Base-by-base conservation (phyloP, 2,329 filamentous ascomycete genomes). In the Botrytis squamosa region DNA sequence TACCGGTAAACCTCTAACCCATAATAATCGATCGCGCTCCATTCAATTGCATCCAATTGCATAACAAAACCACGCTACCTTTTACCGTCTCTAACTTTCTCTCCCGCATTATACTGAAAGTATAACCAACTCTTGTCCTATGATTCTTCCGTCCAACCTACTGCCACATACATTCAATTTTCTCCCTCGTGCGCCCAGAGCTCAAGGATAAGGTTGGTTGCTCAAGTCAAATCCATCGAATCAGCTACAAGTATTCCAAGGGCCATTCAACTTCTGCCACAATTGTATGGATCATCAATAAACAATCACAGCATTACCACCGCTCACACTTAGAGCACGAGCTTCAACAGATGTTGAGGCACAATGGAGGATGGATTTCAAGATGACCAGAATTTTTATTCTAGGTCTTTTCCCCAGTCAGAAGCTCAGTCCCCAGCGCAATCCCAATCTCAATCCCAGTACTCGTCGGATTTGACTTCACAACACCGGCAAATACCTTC, bases 381-480 rank as follows among this genome's bases (percentile, higher is more conserved):
- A 73, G 77, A 77, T 74, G 80, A 81, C 76, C 79, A 80, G 77
- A 80, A 81, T 73, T 80, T 80, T 74, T 80, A 80, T 74, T 77
- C 78, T 75, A 77, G 77, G 75, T 77, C 74, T 36, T 57, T 73
- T 55, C 71, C 75, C 59, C 73, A 59, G 40, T 74, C 70, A n/a
- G 65, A 52, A 49, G 46, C 55, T 70, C 71, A 69, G 33, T 55
- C 57, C 38, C 65, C 69, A 67, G 63, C 64, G 29, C 71, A 68
- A 67, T 68, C 49, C 20, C 40, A 46, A 67, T 68, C 38, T 36
- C 49, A 68, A 44, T 68, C 38, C 38, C 69, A 67, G 62, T 72
- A 68, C 57, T 73, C 76, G 8, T 75, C 75, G 22, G 75, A 78
- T n/a, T 74, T 74, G 55, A 74, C 72, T 57, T 76, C 75, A 40